A percentile compares a stretch with the other conserved stretches of the same genome.
Conservation (phyloP, 768 basidiomycete genomes). For the Termitomyces sp. region DNA sequence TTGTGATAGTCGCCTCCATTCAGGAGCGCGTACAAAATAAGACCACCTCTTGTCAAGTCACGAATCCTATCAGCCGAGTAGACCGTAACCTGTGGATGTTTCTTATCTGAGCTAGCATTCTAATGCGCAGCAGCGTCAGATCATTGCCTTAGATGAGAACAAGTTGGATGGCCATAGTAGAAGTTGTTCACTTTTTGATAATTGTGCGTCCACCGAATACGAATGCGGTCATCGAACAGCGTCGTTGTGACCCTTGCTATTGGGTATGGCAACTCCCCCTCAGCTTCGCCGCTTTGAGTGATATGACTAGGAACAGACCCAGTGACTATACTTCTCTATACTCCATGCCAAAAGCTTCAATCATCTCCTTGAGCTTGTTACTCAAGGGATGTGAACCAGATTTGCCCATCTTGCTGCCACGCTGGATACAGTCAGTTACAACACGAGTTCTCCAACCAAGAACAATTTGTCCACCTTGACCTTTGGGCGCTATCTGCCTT, state of each 20-base stretch:
- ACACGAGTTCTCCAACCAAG: too few relatives aligned
- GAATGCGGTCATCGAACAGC: slow-evolving; percentile 41
- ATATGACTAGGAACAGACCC: too few relatives aligned
- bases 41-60: slow-evolving; percentile 53
- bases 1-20: slow-evolving; percentile 62
- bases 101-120: not conserved
- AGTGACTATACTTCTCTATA: not conserved
- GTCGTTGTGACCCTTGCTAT: slow-evolving; percentile 35
- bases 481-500: not conserved
- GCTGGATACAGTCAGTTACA: not conserved
- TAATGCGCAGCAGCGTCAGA: slow-evolving; percentile 20
- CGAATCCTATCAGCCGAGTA: slow-evolving; percentile 10
- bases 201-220: slow-evolving; percentile 36
- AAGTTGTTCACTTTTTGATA: not conserved
- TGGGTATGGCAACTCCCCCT: slow-evolving; percentile 46
- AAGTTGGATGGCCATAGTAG: not conserved
- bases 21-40: slow-evolving; percentile 62
- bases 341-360: not conserved
- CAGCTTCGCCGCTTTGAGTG: slow-evolving; percentile 38
- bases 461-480: not conserved
- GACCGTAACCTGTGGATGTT: not conserved
- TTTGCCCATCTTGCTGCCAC: not conserved
- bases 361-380: not conserved
- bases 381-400: not conserved
- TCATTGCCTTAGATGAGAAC: not conserved